A percentile compares a stretch with the other conserved stretches of the same genome.
Conservation (phyloP, 345 rosid species). For the Citrus mangshanensis region DNA sequence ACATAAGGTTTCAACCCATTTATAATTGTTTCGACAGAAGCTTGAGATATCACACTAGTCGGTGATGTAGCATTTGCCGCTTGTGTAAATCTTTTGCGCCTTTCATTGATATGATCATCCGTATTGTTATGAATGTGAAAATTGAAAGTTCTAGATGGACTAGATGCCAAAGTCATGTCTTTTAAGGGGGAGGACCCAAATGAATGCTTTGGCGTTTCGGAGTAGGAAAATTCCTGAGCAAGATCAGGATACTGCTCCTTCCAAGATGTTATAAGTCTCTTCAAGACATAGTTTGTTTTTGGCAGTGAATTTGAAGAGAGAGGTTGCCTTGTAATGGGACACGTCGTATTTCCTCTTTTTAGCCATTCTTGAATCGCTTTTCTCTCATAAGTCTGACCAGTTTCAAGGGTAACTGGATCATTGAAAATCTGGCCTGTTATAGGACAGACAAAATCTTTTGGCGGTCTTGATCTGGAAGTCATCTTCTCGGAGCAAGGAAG, state of each 20-base stretch:
- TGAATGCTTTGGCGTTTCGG: slow-evolving; percentile 49
- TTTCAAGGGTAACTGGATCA: slow-evolving; percentile 71
- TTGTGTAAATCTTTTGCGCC: slow-evolving; percentile 34
- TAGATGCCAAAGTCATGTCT: slow-evolving; percentile 20
- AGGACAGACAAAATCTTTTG: slow-evolving; percentile 71
- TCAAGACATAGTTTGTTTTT: slow-evolving; percentile 66
- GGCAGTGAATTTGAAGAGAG: slow-evolving; percentile 43
- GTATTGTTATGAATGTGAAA: slow-evolving; percentile 10
- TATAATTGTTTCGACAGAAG: slow-evolving; percentile 42
- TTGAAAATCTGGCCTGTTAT: slow-evolving; percentile 58
- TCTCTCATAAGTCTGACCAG: slow-evolving; percentile 71
- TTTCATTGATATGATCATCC: slow-evolving; percentile 25
- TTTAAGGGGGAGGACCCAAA: slow-evolving; percentile 31
- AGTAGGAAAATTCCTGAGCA: slow-evolving; percentile 50
- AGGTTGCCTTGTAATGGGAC: slow-evolving; percentile 63
- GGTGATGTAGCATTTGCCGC: slow-evolving; percentile 40
- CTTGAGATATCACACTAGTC: slow-evolving; percentile 65
- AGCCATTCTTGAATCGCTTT: slow-evolving; percentile 78
- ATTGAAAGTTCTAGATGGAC: slow-evolving; percentile 20
- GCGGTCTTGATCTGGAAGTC: slow-evolving; percentile 45
- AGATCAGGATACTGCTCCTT: slow-evolving; percentile 62
- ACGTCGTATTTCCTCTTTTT: slow-evolving; percentile 50
- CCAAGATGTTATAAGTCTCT: slow-evolving; percentile 65
- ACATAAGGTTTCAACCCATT: slow-evolving; percentile 46
- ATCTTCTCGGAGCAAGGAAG: slow-evolving; percentile 41